These are phyloP conservation scores for Casuarina glauca DNA, from an alignment of 306 rosid genomes.

Conservation along the genomic window DNA sequence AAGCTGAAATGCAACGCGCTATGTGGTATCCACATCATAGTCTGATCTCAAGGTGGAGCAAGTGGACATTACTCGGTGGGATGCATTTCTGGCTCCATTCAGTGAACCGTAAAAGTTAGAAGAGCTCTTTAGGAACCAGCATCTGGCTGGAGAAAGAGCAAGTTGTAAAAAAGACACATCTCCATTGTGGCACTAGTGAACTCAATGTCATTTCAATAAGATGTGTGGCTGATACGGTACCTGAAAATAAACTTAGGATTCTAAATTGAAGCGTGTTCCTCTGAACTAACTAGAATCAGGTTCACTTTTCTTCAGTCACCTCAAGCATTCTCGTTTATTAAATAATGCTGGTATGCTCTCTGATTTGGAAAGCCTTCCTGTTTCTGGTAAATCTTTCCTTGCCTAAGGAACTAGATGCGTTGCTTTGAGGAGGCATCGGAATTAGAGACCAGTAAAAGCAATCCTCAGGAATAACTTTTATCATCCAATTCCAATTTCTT, in stretches of 20 bases:
- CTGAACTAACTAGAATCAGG: background rate
- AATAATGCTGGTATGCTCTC: background rate
- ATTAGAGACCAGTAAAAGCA: background rate
- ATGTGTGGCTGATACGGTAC: background rate
- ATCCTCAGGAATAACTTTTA: slow-evolving; percentile 5
- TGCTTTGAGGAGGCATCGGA: background rate
- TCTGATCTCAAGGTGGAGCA: background rate
- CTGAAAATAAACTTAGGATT: background rate
- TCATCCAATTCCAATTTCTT: background rate
- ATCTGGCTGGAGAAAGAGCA: background rate
- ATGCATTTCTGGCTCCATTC: background rate
- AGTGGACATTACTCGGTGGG: background rate
- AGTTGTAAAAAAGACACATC: background rate
- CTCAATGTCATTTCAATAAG: background rate
- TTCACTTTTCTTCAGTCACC: background rate
- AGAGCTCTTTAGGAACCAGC: background rate
- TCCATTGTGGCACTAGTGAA: background rate
- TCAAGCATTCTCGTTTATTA: background rate
- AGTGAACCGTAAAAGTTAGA: background rate
- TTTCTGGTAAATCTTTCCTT: background rate
- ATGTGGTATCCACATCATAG: background rate
- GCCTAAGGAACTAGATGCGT: background rate
- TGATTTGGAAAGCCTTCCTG: background rate
- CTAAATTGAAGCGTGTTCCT: background rate
- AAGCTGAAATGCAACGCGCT: background rate